Percentiles rank a stretch among this genome's conserved stretches.
phyloP scores from a whole-genome alignment of 75 land plant species.

The Sequoiadendron giganteum region DNA sequence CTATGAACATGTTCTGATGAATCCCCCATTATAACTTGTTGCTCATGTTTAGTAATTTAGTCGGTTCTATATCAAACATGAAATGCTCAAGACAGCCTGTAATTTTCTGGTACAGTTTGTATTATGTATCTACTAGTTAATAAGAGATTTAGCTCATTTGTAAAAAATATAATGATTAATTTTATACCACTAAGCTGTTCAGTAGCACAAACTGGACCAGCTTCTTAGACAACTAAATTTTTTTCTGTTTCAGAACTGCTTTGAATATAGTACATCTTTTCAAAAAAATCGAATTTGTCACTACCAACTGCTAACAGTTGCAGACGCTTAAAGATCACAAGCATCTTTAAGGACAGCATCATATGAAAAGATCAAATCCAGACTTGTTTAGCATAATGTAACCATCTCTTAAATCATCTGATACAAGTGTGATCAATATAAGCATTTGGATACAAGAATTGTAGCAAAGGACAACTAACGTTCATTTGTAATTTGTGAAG shows the following conservation, averaged over 20 bases:
- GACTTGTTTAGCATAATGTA: not conserved
- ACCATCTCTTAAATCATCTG: not conserved
- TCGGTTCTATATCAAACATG: not conserved
- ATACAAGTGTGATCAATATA: not conserved
- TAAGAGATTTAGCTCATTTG: not conserved
- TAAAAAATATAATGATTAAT: too few species aligned
- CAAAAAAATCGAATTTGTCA: too few species aligned
- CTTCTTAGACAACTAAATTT: too few species aligned
- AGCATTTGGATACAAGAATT: not conserved
- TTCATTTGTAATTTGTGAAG: not conserved
- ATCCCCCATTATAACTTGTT: not conserved
- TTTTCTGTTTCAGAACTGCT: not conserved
- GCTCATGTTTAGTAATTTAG: not conserved
- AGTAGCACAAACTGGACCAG: too few species aligned
- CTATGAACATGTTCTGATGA: not conserved
- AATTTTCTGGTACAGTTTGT: not conserved
- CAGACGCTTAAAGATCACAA: not conserved
- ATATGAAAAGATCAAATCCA: not conserved
- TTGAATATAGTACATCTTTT: not conserved
- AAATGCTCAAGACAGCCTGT: not conserved
- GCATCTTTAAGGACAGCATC: not conserved
- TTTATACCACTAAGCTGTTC: too few species aligned
- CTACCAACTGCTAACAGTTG: not conserved
- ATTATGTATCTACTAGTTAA: not conserved
- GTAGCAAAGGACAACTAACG: not conserved